These are phyloP conservation scores for Chaetomiaceae sp. DNA, from an alignment of 2,329 filamentous ascomycete genomes.

Conservation along the genomic window DNA sequence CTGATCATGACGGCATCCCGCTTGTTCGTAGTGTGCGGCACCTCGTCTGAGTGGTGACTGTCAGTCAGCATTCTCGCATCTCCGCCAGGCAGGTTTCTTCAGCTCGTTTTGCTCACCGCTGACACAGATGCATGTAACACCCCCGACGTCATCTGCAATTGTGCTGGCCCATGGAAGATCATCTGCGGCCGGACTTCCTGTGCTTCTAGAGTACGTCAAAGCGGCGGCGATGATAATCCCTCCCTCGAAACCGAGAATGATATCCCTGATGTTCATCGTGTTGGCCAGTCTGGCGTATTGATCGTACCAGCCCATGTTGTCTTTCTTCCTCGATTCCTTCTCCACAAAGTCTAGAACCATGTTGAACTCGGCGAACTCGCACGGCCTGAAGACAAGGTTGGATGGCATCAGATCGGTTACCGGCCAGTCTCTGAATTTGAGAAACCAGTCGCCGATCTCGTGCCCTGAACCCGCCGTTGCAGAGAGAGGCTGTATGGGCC, in stretches of 20 bases:
- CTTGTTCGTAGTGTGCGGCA: constrained; percentile 40
- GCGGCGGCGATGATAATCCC: constrained; percentile 49
- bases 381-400: constrained; percentile 42
- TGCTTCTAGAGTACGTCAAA: constrained; percentile 48
- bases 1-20: constrained; percentile 49
- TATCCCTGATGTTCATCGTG: constrained; percentile 46
- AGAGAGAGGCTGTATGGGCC: constrained; percentile 47
- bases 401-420: constrained; percentile 37
- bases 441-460: constrained; percentile 50
- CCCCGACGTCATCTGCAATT: constrained; percentile 50
- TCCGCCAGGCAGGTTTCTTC: neutral
- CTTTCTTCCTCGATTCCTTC: constrained; percentile 42
- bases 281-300: constrained; percentile 51
- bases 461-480: constrained; percentile 44
- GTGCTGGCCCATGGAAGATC: constrained; percentile 54
- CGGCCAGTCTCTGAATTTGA: constrained; percentile 49
- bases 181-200: constrained; percentile 42
- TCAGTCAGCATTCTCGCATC: constrained; percentile 13
- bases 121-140: constrained; percentile 58
- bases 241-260: constrained; percentile 50
- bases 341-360: constrained; percentile 48
- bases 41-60: constrained; percentile 36
- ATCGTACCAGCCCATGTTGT: constrained; percentile 55
- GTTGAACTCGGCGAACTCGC: constrained; percentile 43
- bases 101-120: constrained; percentile 40